These are phyloP conservation scores for Thraustochytrium striatum DNA, from an alignment of 352 stramenopile species.

Conservation along the genomic window DNA sequence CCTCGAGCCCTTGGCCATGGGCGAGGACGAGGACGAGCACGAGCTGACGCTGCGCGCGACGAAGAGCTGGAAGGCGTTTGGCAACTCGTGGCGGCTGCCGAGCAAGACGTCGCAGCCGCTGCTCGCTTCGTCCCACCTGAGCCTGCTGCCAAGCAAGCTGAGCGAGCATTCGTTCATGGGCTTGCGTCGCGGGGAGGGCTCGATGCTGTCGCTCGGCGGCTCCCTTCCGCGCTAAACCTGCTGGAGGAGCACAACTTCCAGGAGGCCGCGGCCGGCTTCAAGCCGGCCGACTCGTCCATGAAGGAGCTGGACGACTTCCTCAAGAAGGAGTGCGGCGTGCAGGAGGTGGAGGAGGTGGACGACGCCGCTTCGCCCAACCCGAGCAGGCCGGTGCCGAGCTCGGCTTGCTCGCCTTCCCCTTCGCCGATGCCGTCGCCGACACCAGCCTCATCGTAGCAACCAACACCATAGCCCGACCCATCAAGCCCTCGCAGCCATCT, in stretches of 20 bases:
- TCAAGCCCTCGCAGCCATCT: too few relatives aligned
- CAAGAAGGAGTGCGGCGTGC: slow-evolving; percentile 43
- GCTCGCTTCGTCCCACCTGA: background rate
- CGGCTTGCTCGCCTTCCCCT: too few relatives aligned
- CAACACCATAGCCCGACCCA: too few relatives aligned
- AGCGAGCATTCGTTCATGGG: slow-evolving; percentile 28
- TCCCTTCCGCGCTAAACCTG: slow-evolving; percentile 25
- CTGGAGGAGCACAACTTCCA: background rate
- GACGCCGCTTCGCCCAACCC: too few relatives aligned
- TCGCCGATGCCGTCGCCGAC: too few relatives aligned
- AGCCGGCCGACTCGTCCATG: slow-evolving; percentile 21
- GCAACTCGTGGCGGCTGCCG: background rate
- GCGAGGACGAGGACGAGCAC: background rate
- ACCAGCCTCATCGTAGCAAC: too few relatives aligned
- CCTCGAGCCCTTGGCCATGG: slow-evolving; percentile 3
- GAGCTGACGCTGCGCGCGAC: slow-evolving; percentile 21
- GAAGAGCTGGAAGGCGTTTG: slow-evolving; percentile 36
- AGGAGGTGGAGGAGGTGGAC: slow-evolving; percentile 41
- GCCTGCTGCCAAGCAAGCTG: background rate
- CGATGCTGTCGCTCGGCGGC: slow-evolving; percentile 9
- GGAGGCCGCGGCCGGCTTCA: background rate
- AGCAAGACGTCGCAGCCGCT: too few relatives aligned
- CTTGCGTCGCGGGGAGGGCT: background rate
- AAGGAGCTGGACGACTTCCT: slow-evolving; percentile 41
- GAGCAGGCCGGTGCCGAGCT: too few relatives aligned